Base-by-base conservation (phyloP, 2,329 filamentous ascomycete species). In the Hypocreales sp. region DNA sequence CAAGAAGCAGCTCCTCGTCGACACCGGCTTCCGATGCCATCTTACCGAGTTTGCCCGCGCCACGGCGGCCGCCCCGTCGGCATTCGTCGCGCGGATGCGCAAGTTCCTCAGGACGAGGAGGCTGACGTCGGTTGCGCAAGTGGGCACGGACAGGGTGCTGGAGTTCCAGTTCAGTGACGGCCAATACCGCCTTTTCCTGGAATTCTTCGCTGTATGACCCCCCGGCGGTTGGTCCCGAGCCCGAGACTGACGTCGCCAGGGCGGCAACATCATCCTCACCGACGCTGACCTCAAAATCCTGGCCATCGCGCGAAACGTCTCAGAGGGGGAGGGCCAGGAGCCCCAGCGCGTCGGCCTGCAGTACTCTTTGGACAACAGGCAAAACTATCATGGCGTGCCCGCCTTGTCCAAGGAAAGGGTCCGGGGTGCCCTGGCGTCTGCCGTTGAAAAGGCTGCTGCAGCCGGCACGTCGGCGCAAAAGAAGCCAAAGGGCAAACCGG, bases 1-100 rank as follows among this genome's bases (percentile, higher is more conserved):
- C 39, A 84, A 86, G 53, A 78, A 90, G 48, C 87, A 95, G 50
- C 65, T 98, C 16, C 64, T 98, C 27, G 73, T 98, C 42, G 90
- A 98, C 50, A 90, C 82, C 2, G 90, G 90, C 17, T 98, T 98
- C 53, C 83, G 90, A 47, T 92, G 83, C 52, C 90, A 98, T 49
- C 64, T 95, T 32, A 95, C 90, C 18, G 74, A 79, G 41, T 98
- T 93, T 58, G 73, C 80, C 16, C 79, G 90, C 38, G 79, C 84
- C 1, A 87, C 87, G 1, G 82, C 86, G 5, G 70, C 79, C 12
- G 73, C 77, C 0, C 90, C 90, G 3, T 92, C 84, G 6, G 63
- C 67, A 23, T 98, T 98, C 49, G 83, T 94, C 25, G 68, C 76
- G 25, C 72, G 81, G 31, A 59, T 98, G 31, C 76, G 90, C 39